A percentile compares a stretch with the other conserved stretches of the same genome.
Evolutionary conservation across 345 rosid species (phyloP).

Genomic region (Aquilaria malaccensis): DNA sequence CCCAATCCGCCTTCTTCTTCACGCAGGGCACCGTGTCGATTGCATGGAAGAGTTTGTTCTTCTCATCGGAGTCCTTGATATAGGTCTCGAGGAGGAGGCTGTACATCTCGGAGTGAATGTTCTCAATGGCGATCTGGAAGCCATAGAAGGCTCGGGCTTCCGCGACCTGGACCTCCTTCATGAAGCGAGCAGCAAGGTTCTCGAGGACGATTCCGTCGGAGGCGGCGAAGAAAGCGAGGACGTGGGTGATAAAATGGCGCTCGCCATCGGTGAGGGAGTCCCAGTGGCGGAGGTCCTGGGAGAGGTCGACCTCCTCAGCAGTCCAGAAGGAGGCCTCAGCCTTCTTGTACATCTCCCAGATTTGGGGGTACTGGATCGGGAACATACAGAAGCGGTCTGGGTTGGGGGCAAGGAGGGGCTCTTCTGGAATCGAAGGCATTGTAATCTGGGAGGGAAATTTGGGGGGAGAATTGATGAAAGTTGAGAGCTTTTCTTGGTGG

Average conservation of each 20-base stretch:
- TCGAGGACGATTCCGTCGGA: constrained; percentile 63
- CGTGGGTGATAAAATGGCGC: constrained; percentile 47
- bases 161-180: constrained; percentile 54
- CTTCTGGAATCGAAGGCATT: constrained; percentile 48
- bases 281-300: constrained; percentile 54
- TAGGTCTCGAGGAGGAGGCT: constrained; percentile 55
- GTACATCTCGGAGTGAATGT: constrained; percentile 68
- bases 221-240: constrained; percentile 72
- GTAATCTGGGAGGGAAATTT: constrained; percentile 1
- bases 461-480: neutral
- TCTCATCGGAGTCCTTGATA: constrained; percentile 36
- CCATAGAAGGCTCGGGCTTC: constrained; percentile 72
- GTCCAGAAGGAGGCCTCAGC: constrained; percentile 74
- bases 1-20: constrained; percentile 59
- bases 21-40: constrained; percentile 67
- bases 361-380: constrained; percentile 50
- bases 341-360: constrained; percentile 71
- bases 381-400: constrained; percentile 59
- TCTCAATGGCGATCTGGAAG: constrained; percentile 64
- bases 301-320: constrained; percentile 66
- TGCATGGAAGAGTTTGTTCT: constrained; percentile 40
- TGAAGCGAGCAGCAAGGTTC: constrained; percentile 53
- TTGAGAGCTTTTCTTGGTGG: too few species aligned
- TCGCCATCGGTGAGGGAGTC: constrained; percentile 38
- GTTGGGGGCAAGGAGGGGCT: constrained; percentile 47